Evolutionary conservation across 306 rosid genomes (phyloP).

Genomic region (Phaseolus lunatus): DNA sequence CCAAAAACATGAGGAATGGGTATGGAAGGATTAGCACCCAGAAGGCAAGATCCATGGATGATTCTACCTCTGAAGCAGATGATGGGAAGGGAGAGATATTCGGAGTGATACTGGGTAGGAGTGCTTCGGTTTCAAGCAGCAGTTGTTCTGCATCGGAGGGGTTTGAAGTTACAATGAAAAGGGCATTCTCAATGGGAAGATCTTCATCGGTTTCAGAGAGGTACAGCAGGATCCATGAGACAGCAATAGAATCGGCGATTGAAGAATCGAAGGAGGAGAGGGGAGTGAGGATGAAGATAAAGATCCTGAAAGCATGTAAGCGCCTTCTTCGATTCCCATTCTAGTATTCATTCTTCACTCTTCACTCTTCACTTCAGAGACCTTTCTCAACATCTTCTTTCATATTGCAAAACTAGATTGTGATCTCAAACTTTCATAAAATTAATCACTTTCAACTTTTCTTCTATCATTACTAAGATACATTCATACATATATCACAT

Average conservation of each 20-base stretch:
- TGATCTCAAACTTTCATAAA: too few species aligned
- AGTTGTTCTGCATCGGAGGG: constrained; percentile 25
- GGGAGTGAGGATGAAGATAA: constrained; percentile 44
- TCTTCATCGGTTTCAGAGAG: constrained; percentile 83
- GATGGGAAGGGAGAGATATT: constrained; percentile 43
- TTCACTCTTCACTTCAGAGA: too few species aligned
- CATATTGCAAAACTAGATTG: too few species aligned
- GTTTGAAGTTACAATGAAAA: constrained; percentile 60
- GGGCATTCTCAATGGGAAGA: constrained; percentile 73
- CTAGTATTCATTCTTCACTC: too few species aligned
- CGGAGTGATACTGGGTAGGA: constrained; percentile 51
- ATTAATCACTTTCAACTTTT: too few species aligned
- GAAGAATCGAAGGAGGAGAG: constrained; percentile 46
- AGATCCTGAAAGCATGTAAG: constrained; percentile 78
- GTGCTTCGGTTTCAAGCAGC: constrained; percentile 50
- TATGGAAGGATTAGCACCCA: too few species aligned
- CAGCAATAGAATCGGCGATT: constrained; percentile 46
- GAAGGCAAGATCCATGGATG: background rate
- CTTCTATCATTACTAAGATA: too few species aligned
- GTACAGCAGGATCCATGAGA: constrained; percentile 77
- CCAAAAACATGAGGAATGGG: too few species aligned
- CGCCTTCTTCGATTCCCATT: constrained; percentile 43
- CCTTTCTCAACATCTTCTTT: too few species aligned
- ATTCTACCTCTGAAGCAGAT: too few species aligned
- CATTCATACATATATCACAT: too few species aligned